Percentiles rank a stretch among this genome's conserved stretches.
phyloP scores from a whole-genome alignment of 176 grass and related monocot species.

The Carex myosuroides region DNA sequence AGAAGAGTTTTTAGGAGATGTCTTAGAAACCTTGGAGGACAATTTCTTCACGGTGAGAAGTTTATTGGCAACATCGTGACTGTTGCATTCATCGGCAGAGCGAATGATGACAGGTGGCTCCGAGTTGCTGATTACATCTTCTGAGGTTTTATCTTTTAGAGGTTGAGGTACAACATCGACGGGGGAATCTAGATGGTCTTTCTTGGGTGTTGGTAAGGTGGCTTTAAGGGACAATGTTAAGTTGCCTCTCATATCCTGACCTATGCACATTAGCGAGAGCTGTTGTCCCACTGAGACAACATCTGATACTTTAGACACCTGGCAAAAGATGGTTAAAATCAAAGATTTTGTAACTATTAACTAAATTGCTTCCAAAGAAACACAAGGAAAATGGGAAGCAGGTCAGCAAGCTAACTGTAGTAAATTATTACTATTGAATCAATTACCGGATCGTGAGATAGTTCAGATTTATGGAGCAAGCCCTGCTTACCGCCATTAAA shows the following conservation, averaged over 20 bases:
- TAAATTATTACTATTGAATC: constrained; percentile 17
- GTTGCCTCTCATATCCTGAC: constrained; percentile 84
- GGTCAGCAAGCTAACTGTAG: not conserved
- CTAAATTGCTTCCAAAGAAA: constrained; percentile 1
- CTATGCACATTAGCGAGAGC: constrained; percentile 78
- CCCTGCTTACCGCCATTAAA: constrained; percentile 97
- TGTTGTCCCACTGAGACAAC: constrained; percentile 71
- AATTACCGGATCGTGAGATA: constrained; percentile 86
- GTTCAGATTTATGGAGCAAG: constrained; percentile 94
- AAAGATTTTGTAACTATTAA: constrained; percentile 19
- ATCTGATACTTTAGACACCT: constrained; percentile 87
- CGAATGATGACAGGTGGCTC: constrained; percentile 62
- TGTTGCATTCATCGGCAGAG: constrained; percentile 68
- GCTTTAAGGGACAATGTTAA: constrained; percentile 91
- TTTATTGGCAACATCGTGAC: constrained; percentile 22
- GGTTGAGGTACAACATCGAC: constrained; percentile 29
- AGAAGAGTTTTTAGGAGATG: constrained; percentile 42
- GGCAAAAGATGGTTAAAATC: constrained; percentile 11
- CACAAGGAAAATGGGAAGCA: not conserved
- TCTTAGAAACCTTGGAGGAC: constrained; percentile 37
- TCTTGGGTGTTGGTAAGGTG: constrained; percentile 43
- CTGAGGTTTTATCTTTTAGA: constrained; percentile 28
- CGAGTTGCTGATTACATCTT: constrained; percentile 29
- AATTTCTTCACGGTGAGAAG: constrained; percentile 26
- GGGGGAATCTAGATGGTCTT: constrained; percentile 13